These are phyloP conservation scores for Fomes fomentarius DNA, from an alignment of 1,284 basidiomycete species.

Conservation along the genomic window DNA sequence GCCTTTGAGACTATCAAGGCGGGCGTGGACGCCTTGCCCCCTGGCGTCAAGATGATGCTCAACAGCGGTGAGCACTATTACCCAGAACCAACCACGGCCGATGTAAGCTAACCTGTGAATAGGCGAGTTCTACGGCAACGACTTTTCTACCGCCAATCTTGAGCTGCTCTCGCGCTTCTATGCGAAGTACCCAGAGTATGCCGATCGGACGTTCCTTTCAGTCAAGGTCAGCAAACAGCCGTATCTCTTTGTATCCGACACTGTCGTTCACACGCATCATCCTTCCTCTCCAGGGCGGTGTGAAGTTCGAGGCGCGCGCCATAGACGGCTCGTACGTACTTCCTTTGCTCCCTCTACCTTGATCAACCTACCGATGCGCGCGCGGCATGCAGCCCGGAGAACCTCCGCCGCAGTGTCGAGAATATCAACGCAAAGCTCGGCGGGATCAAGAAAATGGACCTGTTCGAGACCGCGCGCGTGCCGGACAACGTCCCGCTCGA, in stretches of 20 bases:
- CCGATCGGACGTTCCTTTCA: constrained; percentile 51
- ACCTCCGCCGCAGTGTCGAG: constrained; percentile 44
- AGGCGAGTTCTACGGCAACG: constrained; percentile 49
- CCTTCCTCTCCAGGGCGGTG: constrained; percentile 44
- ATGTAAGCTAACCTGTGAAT: not conserved
- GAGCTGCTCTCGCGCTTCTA: constrained; percentile 51
- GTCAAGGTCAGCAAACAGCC: constrained; percentile 37
- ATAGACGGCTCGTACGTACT: constrained; percentile 34
- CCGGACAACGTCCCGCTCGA: constrained; percentile 36
- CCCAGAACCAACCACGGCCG: not conserved
- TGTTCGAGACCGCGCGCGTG: constrained; percentile 44
- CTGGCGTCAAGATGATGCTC: constrained; percentile 48
- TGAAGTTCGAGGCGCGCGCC: constrained; percentile 11
- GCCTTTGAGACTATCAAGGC: constrained; percentile 69
- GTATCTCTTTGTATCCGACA: too few relatives aligned
- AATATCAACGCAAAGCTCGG: constrained; percentile 41
- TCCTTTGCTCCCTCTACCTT: too few relatives aligned
- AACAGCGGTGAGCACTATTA: constrained; percentile 35
- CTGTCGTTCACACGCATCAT: too few relatives aligned
- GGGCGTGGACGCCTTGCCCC: constrained; percentile 54
- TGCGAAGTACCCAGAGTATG: constrained; percentile 56
- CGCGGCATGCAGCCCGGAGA: constrained; percentile 44
- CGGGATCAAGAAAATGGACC: constrained; percentile 45
- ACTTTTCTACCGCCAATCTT: constrained; percentile 41
- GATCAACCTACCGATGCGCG: too few relatives aligned